Percentiles rank a stretch among this genome's conserved stretches.
Evolutionary conservation across 306 rosid species (phyloP).

Genomic region (Rosa lucieae): DNA sequence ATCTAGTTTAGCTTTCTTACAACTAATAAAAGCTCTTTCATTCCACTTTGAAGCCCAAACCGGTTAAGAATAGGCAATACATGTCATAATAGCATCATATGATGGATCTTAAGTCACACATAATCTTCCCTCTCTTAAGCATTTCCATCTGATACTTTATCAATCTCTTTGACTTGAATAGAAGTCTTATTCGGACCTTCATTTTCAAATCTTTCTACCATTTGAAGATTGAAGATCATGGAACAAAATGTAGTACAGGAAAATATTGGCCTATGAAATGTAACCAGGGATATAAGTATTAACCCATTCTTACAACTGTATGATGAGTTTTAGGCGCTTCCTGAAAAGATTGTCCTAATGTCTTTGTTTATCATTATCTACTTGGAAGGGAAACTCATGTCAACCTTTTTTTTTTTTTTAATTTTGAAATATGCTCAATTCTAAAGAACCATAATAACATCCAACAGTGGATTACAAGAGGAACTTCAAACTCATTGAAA

Average conservation of each 20-base stretch:
- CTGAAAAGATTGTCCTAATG: neutral
- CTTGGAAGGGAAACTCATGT: neutral
- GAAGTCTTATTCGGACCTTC: neutral
- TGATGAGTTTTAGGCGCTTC: neutral
- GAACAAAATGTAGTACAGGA: no score
- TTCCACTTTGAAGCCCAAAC: constrained; percentile 54
- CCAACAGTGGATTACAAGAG: neutral
- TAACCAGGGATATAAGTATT: neutral
- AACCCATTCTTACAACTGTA: neutral
- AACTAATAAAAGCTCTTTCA: constrained; percentile 35
- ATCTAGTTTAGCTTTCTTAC: constrained; percentile 29
- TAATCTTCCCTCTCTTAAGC: neutral
- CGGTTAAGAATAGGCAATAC: constrained; percentile 10
- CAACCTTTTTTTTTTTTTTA: no score
- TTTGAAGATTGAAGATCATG: neutral
- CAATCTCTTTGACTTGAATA: neutral
- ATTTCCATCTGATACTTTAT: neutral
- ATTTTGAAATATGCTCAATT: neutral
- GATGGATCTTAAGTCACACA: neutral
- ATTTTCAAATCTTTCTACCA: neutral
- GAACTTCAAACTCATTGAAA: neutral
- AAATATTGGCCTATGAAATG: no score
- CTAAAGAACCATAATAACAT: no score
- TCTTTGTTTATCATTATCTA: neutral
- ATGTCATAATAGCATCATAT: neutral